A percentile compares a stretch with the other conserved stretches of the same genome.
phyloP scores from a whole-genome alignment of 306 rosid species.

The Rosa chinensis region DNA sequence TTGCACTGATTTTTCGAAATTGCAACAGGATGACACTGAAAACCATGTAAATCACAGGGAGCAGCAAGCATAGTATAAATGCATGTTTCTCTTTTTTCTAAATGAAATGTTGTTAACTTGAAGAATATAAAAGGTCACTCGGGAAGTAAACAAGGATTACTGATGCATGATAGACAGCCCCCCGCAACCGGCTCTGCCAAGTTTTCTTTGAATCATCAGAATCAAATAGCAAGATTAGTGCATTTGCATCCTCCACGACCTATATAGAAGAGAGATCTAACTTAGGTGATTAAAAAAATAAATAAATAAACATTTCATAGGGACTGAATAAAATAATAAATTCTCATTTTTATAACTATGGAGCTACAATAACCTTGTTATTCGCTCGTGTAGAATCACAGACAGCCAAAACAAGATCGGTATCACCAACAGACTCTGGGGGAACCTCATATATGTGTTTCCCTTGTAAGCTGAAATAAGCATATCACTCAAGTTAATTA shows the following conservation, averaged over 20 bases:
- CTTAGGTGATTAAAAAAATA: conserved; percentile 9
- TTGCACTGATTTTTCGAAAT: neutral
- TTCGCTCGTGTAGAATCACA: conserved; percentile 50
- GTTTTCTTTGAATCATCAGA: conserved; percentile 70
- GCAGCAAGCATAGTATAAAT: neutral
- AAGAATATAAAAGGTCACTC: neutral
- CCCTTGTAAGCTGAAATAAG: conserved; percentile 69
- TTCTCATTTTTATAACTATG: conserved; percentile 19
- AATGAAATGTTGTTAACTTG: neutral
- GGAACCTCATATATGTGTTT: conserved; percentile 71
- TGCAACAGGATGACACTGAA: neutral
- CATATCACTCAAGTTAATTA: conserved; percentile 28
- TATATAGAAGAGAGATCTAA: conserved; percentile 33
- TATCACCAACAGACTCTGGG: conserved; percentile 71
- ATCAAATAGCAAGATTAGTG: conserved; percentile 72
- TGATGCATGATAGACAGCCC: conserved; percentile 91
- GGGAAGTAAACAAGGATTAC: conserved; percentile 30
- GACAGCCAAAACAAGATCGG: conserved; percentile 75
- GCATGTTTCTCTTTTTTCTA: neutral
- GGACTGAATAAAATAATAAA: conserved; percentile 5
- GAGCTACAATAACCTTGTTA: conserved; percentile 50
- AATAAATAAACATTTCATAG: neutral
- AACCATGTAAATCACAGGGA: neutral
- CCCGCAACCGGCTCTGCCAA: conserved; percentile 84
- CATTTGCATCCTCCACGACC: conserved; percentile 90